phyloP scores from a whole-genome alignment of 352 stramenopile genomes.

The Peronospora farinosa region DNA sequence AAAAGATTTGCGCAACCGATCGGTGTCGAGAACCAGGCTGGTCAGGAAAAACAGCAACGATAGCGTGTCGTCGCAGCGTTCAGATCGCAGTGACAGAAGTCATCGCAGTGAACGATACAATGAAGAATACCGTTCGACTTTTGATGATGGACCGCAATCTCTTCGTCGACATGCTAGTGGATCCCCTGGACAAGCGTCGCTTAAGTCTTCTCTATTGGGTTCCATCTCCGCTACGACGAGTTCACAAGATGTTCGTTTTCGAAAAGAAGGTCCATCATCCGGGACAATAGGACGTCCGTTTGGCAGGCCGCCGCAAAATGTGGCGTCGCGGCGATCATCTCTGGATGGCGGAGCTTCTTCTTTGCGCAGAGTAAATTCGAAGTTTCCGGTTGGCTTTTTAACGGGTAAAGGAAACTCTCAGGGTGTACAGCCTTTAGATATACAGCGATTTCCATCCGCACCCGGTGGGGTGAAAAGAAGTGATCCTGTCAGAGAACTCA shows the following conservation, averaged over 20 bases:
- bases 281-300: slow-evolving; percentile 19
- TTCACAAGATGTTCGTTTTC: slow-evolving; percentile 43
- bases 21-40: slow-evolving; percentile 23
- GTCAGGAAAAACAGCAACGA: slow-evolving; percentile 51
- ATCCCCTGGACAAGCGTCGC: slow-evolving; percentile 16
- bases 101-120: slow-evolving; percentile 29
- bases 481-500: slow-evolving; percentile 6
- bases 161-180: slow-evolving; percentile 21
- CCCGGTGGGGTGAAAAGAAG: slow-evolving; percentile 19
- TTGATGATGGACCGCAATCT: slow-evolving; percentile 15
- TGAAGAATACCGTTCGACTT: slow-evolving; percentile 21
- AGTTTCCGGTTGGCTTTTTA: slow-evolving; percentile 10
- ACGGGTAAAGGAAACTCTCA: slow-evolving; percentile 17
- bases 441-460: slow-evolving; percentile 14
- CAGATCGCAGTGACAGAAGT: slow-evolving; percentile 36
- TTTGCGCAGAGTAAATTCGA: slow-evolving; percentile 18
- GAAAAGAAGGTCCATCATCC: slow-evolving; percentile 22
- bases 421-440: slow-evolving; percentile 12
- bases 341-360: slow-evolving; percentile 22
- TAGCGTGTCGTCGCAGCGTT: slow-evolving; percentile 45
- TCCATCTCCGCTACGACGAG: slow-evolving; percentile 33
- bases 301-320: slow-evolving; percentile 18
- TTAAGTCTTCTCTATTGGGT: slow-evolving; percentile 21
- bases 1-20: slow-evolving; percentile 17
- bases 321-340: slow-evolving; percentile 25